Evolutionary conservation across 352 stramenopile species (phyloP).

Genomic region (Phytophthora cactorum): DNA sequence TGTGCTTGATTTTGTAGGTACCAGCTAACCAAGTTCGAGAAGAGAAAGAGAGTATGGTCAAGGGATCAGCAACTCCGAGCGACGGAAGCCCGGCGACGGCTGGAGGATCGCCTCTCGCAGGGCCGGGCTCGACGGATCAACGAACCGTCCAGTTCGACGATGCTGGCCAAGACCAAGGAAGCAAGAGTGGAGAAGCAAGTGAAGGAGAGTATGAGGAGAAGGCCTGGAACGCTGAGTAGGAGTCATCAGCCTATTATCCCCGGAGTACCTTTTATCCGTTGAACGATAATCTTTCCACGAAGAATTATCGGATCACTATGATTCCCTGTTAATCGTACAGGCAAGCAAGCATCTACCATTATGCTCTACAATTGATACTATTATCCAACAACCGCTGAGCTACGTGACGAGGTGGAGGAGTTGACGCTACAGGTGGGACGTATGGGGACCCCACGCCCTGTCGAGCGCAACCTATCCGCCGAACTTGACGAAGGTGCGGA

Average conservation of each 20-base stretch:
- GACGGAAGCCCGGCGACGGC: background rate
- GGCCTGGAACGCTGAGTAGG: background rate
- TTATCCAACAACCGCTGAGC: background rate
- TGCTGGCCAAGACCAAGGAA: background rate
- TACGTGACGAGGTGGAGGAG: background rate
- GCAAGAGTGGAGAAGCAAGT: background rate
- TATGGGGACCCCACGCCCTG: conserved; percentile 1
- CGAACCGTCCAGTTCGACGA: background rate
- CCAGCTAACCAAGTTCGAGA: background rate
- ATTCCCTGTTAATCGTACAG: too few relatives aligned
- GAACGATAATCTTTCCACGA: background rate
- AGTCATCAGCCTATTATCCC: background rate
- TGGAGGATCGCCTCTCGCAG: background rate
- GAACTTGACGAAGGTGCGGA: background rate
- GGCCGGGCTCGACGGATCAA: background rate
- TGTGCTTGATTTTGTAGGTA: too few relatives aligned
- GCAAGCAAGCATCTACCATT: too few relatives aligned
- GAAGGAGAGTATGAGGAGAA: background rate
- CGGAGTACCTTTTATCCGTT: background rate
- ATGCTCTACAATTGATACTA: too few relatives aligned
- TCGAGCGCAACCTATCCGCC: conserved; percentile 2
- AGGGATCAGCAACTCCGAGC: background rate
- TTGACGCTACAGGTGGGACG: conserved; percentile 4
- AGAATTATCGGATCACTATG: background rate
- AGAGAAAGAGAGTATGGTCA: background rate